Percentiles rank a stretch among this genome's conserved stretches.
phyloP scores from a whole-genome alignment of 176 grass and related monocot genomes.

The Eremochloa ophiuroides region DNA sequence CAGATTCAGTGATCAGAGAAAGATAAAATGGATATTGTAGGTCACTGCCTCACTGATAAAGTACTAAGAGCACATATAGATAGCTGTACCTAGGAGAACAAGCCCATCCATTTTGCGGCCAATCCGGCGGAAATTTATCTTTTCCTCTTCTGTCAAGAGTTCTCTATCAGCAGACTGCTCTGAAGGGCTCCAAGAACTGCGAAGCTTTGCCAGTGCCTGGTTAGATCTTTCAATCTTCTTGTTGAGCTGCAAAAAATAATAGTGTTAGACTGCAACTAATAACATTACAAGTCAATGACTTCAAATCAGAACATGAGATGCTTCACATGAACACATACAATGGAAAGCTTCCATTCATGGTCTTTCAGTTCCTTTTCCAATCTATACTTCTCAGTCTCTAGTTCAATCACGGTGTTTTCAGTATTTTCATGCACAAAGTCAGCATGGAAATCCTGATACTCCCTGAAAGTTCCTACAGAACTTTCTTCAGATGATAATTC shows the following conservation, averaged over 20 bases:
- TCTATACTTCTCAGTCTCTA: constrained; percentile 63
- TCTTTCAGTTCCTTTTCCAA: constrained; percentile 75
- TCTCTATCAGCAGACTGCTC: constrained; percentile 60
- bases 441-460: constrained; percentile 63
- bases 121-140: constrained; percentile 50
- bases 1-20: constrained; percentile 3
- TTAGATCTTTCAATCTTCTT: constrained; percentile 86
- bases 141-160: constrained; percentile 83
- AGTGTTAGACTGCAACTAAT: not conserved
- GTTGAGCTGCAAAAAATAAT: constrained; percentile 44
- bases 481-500: constrained; percentile 30
- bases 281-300: not conserved
- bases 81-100: constrained; percentile 59
- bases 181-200: constrained; percentile 45
- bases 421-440: constrained; percentile 27
- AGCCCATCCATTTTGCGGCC: constrained; percentile 68
- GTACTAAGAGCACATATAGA: not conserved
- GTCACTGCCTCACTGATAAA: not conserved
- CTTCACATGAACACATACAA: constrained; percentile 46
- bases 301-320: constrained; percentile 11
- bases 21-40: not conserved
- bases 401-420: constrained; percentile 36
- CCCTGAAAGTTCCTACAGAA: constrained; percentile 56
- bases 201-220: constrained; percentile 53
- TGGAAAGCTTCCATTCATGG: constrained; percentile 56